Evolutionary conservation across 805 yeast species (phyloP).

Genomic region (Blastobotrys mokoenaii): DNA sequence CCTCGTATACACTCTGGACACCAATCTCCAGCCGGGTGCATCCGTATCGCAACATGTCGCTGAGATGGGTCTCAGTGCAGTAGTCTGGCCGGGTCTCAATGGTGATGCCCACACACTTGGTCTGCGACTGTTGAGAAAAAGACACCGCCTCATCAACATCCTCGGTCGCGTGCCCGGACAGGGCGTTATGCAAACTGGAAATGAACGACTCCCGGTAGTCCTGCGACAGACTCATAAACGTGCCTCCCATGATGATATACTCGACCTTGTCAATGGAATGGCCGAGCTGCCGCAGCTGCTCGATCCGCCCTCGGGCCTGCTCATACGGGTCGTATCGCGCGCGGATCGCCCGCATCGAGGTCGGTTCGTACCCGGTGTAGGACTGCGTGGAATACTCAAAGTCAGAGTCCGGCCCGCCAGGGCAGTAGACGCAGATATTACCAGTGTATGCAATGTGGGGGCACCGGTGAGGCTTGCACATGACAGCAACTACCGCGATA

Average conservation of each 20-base stretch:
- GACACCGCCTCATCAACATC: conserved; percentile 84
- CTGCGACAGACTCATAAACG: conserved; percentile 89
- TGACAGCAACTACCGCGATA: conserved; percentile 97
- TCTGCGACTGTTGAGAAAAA: conserved; percentile 87
- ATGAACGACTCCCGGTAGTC: conserved; percentile 88
- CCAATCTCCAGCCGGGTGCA: conserved; percentile 96
- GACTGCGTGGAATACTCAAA: conserved; percentile 97
- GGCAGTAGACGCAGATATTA: conserved; percentile 94
- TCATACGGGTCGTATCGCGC: conserved; percentile 98
- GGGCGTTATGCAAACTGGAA: conserved; percentile 84
- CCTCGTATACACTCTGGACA: conserved; percentile 94
- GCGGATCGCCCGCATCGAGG: conserved; percentile 98
- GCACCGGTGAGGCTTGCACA: conserved; percentile 99
- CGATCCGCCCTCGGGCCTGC: conserved; percentile 96
- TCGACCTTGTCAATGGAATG: conserved; percentile 97
- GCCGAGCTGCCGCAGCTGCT: conserved; percentile 89
- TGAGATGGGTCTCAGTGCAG: conserved; percentile 90
- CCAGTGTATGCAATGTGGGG: conserved; percentile 99
- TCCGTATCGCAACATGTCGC: conserved; percentile 93
- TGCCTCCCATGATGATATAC: conserved; percentile 97
- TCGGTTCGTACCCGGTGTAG: conserved; percentile 97
- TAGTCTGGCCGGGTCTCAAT: conserved; percentile 98
- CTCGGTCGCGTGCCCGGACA: conserved; percentile 83
- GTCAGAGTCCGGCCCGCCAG: conserved; percentile 98
- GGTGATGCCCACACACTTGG: conserved; percentile 97